A percentile compares a stretch with the other conserved stretches of the same genome.
phyloP scores from a whole-genome alignment of 768 basidiomycete species.

The Plicaturopsis crispa region DNA sequence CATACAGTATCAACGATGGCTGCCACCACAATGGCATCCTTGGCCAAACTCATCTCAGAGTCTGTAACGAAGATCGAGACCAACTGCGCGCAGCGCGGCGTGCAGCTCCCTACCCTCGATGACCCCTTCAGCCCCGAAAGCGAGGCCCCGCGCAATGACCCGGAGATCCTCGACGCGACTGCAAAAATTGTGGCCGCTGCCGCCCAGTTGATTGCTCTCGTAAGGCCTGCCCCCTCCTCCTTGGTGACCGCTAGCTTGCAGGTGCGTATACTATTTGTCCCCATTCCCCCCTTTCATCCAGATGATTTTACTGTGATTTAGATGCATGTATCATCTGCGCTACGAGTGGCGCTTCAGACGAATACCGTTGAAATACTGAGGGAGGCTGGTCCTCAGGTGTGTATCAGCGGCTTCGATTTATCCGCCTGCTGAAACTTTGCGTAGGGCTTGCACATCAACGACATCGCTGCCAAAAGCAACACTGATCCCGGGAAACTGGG shows the following conservation, averaged over 20 bases:
- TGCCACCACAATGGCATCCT: not conserved
- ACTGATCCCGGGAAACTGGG: slow-evolving; percentile 26
- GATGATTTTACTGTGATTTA: no score
- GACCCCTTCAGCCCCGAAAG: slow-evolving; percentile 17
- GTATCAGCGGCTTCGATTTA: no score
- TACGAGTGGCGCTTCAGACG: slow-evolving; percentile 9
- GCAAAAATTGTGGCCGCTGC: slow-evolving; percentile 25
- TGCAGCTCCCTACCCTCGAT: slow-evolving; percentile 19
- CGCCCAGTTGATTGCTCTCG: slow-evolving; percentile 21
- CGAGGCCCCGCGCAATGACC: slow-evolving; percentile 20
- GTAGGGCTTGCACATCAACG: slow-evolving; percentile 26
- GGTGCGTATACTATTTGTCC: no score
- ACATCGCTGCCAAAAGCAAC: slow-evolving; percentile 22
- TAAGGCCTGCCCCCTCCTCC: slow-evolving; percentile 18
- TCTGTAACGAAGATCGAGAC: slow-evolving; percentile 17
- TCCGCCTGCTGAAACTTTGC: no score
- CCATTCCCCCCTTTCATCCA: no score
- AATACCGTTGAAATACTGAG: slow-evolving; percentile 22
- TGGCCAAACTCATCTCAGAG: not conserved
- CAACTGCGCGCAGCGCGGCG: slow-evolving; percentile 10
- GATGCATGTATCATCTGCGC: no score
- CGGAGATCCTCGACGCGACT: slow-evolving; percentile 20
- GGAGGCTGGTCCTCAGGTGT: slow-evolving; percentile 23
- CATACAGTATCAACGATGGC: no score
- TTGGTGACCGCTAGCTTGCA: no score